Conservation (phyloP, 2,329 filamentous ascomycete genomes). For the Arthrinium phaeospermum region DNA sequence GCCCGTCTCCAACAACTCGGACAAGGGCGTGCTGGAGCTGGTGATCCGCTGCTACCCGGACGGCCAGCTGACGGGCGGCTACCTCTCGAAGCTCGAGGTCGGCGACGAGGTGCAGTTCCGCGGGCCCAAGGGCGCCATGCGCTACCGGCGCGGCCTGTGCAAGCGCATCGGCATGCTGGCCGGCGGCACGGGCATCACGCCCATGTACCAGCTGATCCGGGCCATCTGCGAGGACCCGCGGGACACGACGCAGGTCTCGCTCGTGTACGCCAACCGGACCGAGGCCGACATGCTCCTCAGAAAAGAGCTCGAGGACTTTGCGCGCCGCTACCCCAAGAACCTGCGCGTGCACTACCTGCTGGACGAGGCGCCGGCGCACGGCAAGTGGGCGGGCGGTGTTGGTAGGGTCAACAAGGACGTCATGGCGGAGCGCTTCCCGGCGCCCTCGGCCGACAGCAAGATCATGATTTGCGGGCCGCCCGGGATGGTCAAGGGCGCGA, state of each 20-base stretch:
- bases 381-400: conserved; percentile 52
- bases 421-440: conserved; percentile 55
- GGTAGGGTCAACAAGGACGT: conserved; percentile 59
- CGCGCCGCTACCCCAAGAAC: conserved; percentile 55
- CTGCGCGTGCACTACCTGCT: conserved; percentile 63
- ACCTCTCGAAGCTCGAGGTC: conserved; percentile 52
- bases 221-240: conserved; percentile 66
- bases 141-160: conserved; percentile 49
- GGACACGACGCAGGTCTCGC: conserved; percentile 60
- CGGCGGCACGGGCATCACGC: conserved; percentile 58
- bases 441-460: conserved; percentile 52
- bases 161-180: conserved; percentile 61
- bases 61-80: conserved; percentile 55
- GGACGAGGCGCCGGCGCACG: conserved; percentile 45
- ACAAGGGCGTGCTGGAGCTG: conserved; percentile 55
- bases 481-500: conserved; percentile 62
- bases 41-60: conserved; percentile 58
- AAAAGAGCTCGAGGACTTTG: conserved; percentile 60
- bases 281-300: conserved; percentile 66
- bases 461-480: conserved; percentile 67
- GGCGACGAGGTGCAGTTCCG: conserved; percentile 58
- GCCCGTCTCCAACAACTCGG: conserved; percentile 55
- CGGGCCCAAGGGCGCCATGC: conserved; percentile 63
- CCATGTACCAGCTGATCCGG: conserved; percentile 67
- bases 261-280: conserved; percentile 64